These are phyloP conservation scores for Taxawa tesnikishii DNA, from an alignment of 2,329 filamentous ascomycete genomes.

Conservation along the genomic window DNA sequence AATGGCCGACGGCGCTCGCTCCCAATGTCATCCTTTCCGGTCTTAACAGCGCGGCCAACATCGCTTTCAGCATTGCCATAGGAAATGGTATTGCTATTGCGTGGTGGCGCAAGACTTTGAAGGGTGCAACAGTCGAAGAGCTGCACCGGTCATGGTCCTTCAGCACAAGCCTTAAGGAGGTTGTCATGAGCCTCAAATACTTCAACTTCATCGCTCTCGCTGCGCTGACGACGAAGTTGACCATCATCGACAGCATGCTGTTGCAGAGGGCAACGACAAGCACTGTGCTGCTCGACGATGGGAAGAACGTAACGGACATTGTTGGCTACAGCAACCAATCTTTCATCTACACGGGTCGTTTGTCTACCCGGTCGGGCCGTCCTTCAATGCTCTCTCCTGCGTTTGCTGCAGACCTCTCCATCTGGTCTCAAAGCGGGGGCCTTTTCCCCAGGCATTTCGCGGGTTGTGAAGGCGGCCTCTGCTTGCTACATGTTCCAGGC, in stretches of 20 bases:
- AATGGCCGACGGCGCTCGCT: slow-evolving; percentile 11
- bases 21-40: slow-evolving; percentile 12
- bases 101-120: slow-evolving; percentile 14
- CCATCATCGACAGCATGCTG: slow-evolving; percentile 13
- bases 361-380: neutral
- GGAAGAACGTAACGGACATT: slow-evolving; percentile 2
- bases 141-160: slow-evolving; percentile 14
- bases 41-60: slow-evolving; percentile 11
- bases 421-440: slow-evolving; percentile 9
- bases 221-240: slow-evolving; percentile 13
- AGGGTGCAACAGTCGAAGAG: slow-evolving; percentile 13
- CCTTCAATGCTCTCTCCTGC: neutral
- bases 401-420: slow-evolving; percentile 6
- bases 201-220: slow-evolving; percentile 17
- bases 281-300: slow-evolving; percentile 6
- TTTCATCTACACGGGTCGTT: slow-evolving; percentile 7
- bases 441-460: slow-evolving; percentile 5
- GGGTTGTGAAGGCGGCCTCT: slow-evolving; percentile 10
- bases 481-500: slow-evolving; percentile 9
- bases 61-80: slow-evolving; percentile 13
- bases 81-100: slow-evolving; percentile 15
- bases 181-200: slow-evolving; percentile 11
- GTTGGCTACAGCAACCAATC: slow-evolving; percentile 9
- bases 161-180: slow-evolving; percentile 11
- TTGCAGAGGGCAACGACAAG: slow-evolving; percentile 12